A percentile compares a stretch with the other conserved stretches of the same genome.
Conservation (phyloP, 306 rosid species). For the Glycine tomentella region DNA sequence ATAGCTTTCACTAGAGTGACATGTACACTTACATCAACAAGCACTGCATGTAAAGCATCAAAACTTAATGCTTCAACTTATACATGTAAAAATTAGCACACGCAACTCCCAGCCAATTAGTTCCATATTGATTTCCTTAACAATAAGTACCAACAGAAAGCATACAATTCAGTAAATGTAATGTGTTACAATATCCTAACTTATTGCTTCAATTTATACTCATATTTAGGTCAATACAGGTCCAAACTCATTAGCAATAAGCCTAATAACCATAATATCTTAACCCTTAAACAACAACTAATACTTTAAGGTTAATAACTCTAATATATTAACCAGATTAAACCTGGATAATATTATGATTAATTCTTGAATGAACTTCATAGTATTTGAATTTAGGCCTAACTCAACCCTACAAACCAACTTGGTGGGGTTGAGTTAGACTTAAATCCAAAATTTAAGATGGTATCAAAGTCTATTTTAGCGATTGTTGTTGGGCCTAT, state of each 20-base stretch:
- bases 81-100: background rate
- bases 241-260: background rate
- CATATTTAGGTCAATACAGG: background rate
- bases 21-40: conserved; percentile 81
- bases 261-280: background rate
- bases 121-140: background rate
- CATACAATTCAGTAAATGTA: background rate
- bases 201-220: no score
- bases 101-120: background rate
- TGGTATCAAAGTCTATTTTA: no score
- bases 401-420: no score
- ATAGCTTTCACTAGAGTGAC: conserved; percentile 68
- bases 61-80: conserved; percentile 37
- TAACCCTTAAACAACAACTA: no score
- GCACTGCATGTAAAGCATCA: conserved; percentile 85
- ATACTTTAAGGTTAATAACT: no score
- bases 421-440: no score
- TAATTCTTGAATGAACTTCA: background rate
- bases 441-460: no score
- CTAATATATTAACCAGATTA: background rate
- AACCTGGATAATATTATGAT: background rate
- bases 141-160: background rate
- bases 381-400: no score
- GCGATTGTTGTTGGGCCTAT: no score
- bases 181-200: background rate